These are phyloP conservation scores for Fonsecaea erecta DNA, from an alignment of 2,329 filamentous ascomycete species.

Conservation along the genomic window DNA sequence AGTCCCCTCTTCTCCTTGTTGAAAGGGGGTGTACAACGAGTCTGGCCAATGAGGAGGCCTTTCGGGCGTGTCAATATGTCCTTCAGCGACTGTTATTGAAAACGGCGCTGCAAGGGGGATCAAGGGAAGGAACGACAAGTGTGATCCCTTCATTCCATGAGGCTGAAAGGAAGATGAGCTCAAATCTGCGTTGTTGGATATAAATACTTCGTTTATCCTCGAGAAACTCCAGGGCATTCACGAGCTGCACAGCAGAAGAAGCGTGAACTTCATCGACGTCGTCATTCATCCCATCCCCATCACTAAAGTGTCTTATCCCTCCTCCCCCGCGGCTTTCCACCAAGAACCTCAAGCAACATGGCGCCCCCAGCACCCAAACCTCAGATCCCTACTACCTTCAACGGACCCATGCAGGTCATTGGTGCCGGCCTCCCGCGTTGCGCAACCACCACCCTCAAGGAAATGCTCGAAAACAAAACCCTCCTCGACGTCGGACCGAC, in stretches of 20 bases:
- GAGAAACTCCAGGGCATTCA: neutral
- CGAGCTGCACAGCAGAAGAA: neutral
- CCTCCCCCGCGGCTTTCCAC: neutral
- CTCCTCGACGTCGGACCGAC: conserved; percentile 15
- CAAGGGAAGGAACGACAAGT: no score
- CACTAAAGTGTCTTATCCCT: neutral
- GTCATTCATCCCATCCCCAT: neutral
- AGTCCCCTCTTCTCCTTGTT: neutral
- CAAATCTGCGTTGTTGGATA: neutral
- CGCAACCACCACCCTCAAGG: conserved; percentile 23
- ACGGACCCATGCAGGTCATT: conserved; percentile 18
- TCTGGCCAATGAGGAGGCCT: neutral
- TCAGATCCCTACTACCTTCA: conserved; percentile 14
- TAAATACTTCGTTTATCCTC: neutral
- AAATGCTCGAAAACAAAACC: conserved; percentile 11
- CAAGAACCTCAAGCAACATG: conserved; percentile 5
- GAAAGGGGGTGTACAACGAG: neutral
- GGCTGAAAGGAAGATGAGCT: neutral
- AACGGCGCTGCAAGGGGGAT: neutral
- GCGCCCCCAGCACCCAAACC: conserved; percentile 10
- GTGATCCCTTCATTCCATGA: neutral
- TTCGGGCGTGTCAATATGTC: neutral
- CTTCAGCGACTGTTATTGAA: neutral
- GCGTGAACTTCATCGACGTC: neutral
- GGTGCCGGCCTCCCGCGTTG: conserved; percentile 21